phyloP scores from a whole-genome alignment of 2,329 filamentous ascomycete genomes.

The Westerdykella aurantiaca region DNA sequence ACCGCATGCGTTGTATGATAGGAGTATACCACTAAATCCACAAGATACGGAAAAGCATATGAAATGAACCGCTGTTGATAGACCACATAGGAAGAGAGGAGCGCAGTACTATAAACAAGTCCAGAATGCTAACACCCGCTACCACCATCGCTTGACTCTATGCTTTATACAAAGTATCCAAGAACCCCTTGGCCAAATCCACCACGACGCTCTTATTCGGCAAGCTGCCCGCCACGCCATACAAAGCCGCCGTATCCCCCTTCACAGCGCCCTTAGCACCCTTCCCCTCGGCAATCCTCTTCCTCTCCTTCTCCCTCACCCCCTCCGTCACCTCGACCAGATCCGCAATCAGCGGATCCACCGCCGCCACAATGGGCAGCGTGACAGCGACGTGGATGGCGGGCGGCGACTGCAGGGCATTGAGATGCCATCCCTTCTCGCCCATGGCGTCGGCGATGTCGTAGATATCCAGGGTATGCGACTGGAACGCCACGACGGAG shows the following conservation, averaged over 20 bases:
- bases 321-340: slow-evolving; percentile 55
- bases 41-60: too few species aligned
- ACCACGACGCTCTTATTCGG: slow-evolving; percentile 95
- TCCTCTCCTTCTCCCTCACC: slow-evolving; percentile 76
- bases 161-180: slow-evolving; percentile 89
- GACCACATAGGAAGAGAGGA: not conserved
- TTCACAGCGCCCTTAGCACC: slow-evolving; percentile 52
- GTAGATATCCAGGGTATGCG: slow-evolving; percentile 84
- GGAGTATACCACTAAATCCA: too few species aligned
- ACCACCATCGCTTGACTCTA: slow-evolving; percentile 29
- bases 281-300: slow-evolving; percentile 64
- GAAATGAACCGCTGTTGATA: not conserved
- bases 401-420: slow-evolving; percentile 83
- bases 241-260: slow-evolving; percentile 80
- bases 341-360: slow-evolving; percentile 73
- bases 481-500: slow-evolving; percentile 81
- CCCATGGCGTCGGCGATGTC: slow-evolving; percentile 88
- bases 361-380: slow-evolving; percentile 72
- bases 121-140: too few species aligned
- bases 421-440: slow-evolving; percentile 85
- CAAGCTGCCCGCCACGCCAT: slow-evolving; percentile 89
- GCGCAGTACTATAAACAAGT: too few species aligned
- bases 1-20: too few species aligned
- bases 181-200: slow-evolving; percentile 81
- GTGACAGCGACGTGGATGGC: slow-evolving; percentile 95